These are phyloP conservation scores for Termitomyces sp. DNA, from an alignment of 1,284 basidiomycete genomes.

Conservation along the genomic window DNA sequence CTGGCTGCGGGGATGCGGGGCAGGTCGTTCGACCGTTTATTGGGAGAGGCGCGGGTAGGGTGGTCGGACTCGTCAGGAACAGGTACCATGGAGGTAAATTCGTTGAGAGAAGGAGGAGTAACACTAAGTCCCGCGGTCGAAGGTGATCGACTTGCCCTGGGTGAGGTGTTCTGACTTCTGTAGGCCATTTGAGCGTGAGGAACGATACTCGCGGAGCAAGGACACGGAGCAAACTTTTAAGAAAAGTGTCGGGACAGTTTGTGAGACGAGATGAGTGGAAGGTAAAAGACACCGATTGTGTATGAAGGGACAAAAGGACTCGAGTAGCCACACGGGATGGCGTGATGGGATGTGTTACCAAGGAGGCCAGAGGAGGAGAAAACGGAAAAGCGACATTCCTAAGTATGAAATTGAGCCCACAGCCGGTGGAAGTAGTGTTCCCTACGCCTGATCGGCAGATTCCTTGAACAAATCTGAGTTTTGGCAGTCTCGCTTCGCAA, in stretches of 20 bases:
- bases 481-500: constrained; percentile 3
- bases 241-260: constrained; percentile 33
- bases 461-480: constrained; percentile 21
- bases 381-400: constrained; percentile 25
- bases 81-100: constrained; percentile 33
- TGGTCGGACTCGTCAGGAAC: constrained; percentile 36
- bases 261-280: constrained; percentile 28
- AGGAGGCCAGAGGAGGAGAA: constrained; percentile 29
- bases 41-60: constrained; percentile 44
- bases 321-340: constrained; percentile 23
- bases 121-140: constrained; percentile 37
- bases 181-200: constrained; percentile 33
- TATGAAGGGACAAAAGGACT: constrained; percentile 28
- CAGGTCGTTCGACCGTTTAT: constrained; percentile 44
- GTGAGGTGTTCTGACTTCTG: constrained; percentile 33
- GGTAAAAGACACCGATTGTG: constrained; percentile 28
- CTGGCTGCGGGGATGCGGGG: constrained; percentile 50
- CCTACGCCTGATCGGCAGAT: constrained; percentile 33
- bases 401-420: constrained; percentile 21
- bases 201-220: constrained; percentile 10
- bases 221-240: constrained; percentile 27
- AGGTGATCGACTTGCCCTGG: constrained; percentile 42
- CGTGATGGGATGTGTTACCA: constrained; percentile 43
- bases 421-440: constrained; percentile 20
- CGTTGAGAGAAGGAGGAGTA: constrained; percentile 36